Base-by-base conservation (phyloP, 1,139 yeast species). In the Hemisphaericaspora lyxosophila region DNA sequence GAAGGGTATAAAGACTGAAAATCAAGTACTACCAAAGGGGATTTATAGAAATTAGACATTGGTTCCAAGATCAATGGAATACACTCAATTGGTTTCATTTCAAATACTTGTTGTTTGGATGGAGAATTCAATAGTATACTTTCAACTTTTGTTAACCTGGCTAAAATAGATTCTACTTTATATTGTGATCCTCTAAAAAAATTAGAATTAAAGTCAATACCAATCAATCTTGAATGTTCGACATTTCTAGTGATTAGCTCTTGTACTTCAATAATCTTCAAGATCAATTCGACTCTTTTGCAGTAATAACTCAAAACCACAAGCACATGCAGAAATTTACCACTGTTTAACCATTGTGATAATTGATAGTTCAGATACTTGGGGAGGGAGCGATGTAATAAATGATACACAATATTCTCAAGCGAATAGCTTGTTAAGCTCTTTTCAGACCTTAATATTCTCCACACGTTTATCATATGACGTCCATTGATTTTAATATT, bases 1-100 rank as follows among this genome's bases (percentile, higher is more conserved):
- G 97, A 89, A 0, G 98, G 98, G 53, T 92, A 92, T 39, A 92
- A 70, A 0, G 97, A 88, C 53, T 92, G 97, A 53, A 92, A 92
- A 58, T 92, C 98, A 20, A 92, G 63, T 0, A 92, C 97, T 9
- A 90, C 75, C 34, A 92, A 67, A 0, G 98, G 98, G 35, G 94
- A 85, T 43, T 87, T 88, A 59, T 89, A 92, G 49, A 83, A 86
- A 29, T 79, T 80, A 5, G 96, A 80, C 29, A 78, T 78, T 0
- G 98, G 98, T 54, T 92, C 98, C 89, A 92, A 79, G 4, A 92
- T 87, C 40, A 92, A 66, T 0, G 98, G 96, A 7, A 92, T 78
- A 46, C 89, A 85, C 51, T 89, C 96, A 33, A 92, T 64, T 0
- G 97, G 85, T 50, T 82, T 82, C 73, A 90, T 96, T 38, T 81